A percentile compares a stretch with the other conserved stretches of the same genome.
These are phyloP conservation scores for Paspalum notatum DNA, from an alignment of 176 grass and related monocot species.

Conservation along the genomic window DNA sequence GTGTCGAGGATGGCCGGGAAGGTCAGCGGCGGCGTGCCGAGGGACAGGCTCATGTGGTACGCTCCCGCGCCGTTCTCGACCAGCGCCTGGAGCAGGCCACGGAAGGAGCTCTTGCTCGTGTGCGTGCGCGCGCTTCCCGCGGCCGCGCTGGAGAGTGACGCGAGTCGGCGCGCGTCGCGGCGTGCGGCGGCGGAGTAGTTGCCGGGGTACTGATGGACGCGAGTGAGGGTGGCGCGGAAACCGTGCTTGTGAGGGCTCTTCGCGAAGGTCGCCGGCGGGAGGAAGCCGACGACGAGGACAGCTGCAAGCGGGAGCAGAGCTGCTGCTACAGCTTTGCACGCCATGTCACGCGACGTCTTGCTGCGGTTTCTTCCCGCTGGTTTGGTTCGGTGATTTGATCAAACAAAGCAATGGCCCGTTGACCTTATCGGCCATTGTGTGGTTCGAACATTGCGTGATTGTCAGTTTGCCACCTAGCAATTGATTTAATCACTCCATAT, in stretches of 20 bases:
- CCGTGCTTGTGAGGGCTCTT: background rate
- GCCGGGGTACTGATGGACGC: background rate
- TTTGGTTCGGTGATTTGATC: background rate
- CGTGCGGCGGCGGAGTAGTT: slow-evolving; percentile 18
- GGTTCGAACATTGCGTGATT: background rate
- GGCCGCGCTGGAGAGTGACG: background rate
- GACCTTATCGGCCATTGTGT: background rate
- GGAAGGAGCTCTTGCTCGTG: background rate
- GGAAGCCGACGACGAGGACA: background rate
- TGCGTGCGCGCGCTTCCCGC: background rate
- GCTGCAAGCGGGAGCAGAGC: slow-evolving; percentile 16
- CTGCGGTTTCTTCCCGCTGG: background rate
- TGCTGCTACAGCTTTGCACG: background rate
- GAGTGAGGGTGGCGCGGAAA: slow-evolving; percentile 36
- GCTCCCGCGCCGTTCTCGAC: slow-evolving; percentile 25
- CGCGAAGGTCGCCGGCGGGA: slow-evolving; percentile 21
- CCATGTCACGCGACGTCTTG: background rate
- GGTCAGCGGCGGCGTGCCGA: slow-evolving; percentile 53
- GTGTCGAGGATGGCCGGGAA: slow-evolving; percentile 48
- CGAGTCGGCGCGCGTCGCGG: slow-evolving; percentile 21
- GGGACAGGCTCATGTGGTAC: slow-evolving; percentile 54
- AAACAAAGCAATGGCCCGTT: background rate
- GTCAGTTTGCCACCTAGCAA: background rate
- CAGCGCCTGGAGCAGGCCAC: background rate
- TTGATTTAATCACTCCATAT: background rate